Evolutionary conservation across 805 yeast species (phyloP), one percentile per base, ranked within the genome.

Genomic region (Nakazawaea wickerhamii): DNA sequence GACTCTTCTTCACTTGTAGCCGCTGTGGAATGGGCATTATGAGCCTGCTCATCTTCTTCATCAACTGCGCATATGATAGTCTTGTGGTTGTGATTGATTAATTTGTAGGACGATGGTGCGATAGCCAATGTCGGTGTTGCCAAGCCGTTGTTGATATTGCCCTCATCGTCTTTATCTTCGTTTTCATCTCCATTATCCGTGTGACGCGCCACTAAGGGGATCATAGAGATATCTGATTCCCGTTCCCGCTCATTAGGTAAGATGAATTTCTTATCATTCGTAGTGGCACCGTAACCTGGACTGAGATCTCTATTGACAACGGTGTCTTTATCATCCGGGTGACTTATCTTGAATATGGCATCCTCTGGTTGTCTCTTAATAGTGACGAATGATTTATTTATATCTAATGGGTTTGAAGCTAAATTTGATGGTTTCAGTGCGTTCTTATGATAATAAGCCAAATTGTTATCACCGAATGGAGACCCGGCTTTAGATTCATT

Each of bases 361-460:
- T 48, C 53, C 25, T 57, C 57, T 1, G 82, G 71, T 41, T 67
- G 84, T 49, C 77, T 70, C 58, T 84, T 84, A 51, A 84, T 83
- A 5, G 79, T 80, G 18, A 84, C 86, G 59, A 77, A 81, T 2
- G 79, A 55, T 48, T 79, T 81, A 36, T 68, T 74, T 1, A 86
- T 79, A 38, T 75, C 77, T 42, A 84, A 59, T 7, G 93, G 93
- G 54, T 83, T 80, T 3, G 77, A 65, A 1, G 91, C 91, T 18
- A 77, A 71, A 55, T 84, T 84, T 19, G 74, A 72, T 3, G 84
- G 84, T 45, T 72, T 77, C 44, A 71, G 46, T 4, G 41, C 40
- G 19, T 41, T 36, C 30, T 43, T 43, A 18, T 38, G 42, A 31
- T 28, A 34, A 25, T 43, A 43, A 11, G 38, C 38, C 30, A 37